phyloP scores from a whole-genome alignment of 129 eudicot species.

The Dittrichia graveolens region DNA sequence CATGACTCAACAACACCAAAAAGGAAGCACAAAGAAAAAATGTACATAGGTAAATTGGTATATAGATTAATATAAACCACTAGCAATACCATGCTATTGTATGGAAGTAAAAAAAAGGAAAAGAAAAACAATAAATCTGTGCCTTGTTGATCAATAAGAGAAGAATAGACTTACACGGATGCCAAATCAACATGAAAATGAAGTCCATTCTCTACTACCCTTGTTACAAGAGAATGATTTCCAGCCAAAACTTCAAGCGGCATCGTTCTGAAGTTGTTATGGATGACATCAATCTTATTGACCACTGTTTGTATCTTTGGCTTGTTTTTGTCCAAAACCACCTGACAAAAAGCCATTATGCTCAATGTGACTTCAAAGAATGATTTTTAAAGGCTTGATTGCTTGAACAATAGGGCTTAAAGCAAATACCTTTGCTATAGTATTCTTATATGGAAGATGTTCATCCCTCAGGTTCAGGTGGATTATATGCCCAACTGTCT shows the following conservation, averaged over 20 bases:
- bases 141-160: background rate
- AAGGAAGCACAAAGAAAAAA: background rate
- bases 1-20: background rate
- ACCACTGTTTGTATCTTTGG: constrained; percentile 97
- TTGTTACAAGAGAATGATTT: constrained; percentile 90
- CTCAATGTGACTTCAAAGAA: background rate
- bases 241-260: constrained; percentile 96
- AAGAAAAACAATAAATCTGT: background rate
- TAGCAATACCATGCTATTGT: constrained; percentile 9
- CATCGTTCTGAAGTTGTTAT: constrained; percentile 91
- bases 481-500: constrained; percentile 90
- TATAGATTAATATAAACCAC: background rate
- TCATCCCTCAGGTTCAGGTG: constrained; percentile 81
- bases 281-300: constrained; percentile 74
- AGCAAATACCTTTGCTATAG: constrained; percentile 72
- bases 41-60: background rate
- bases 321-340: constrained; percentile 80
- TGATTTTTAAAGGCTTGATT: background rate
- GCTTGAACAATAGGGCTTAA: background rate
- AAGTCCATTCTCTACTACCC: constrained; percentile 81
- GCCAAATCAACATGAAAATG: constrained; percentile 87
- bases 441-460: constrained; percentile 73
- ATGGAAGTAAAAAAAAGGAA: background rate
- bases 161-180: constrained; percentile 56
- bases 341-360: constrained; percentile 43